Percentiles rank a stretch among this genome's conserved stretches.
phyloP scores from a whole-genome alignment of 169 alveolate species.

The Sarcocystis neurona region DNA sequence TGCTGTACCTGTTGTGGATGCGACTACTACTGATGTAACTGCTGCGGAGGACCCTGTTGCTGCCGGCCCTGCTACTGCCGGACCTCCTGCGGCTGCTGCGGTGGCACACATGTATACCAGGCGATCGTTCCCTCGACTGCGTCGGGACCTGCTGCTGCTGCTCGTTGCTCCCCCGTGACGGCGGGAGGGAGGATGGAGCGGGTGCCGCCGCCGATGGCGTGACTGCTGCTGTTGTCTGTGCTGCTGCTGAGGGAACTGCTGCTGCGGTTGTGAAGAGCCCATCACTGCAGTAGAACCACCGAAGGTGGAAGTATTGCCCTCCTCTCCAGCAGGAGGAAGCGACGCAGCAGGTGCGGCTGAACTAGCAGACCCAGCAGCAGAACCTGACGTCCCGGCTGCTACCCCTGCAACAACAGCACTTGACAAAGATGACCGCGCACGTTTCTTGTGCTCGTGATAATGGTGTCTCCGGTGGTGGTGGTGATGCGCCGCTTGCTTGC shows the following conservation, averaged over 20 bases:
- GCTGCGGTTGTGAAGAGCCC: neutral
- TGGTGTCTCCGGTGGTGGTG: conserved; percentile 3
- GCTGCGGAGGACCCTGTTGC: neutral
- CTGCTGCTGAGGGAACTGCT: neutral
- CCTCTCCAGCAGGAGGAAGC: too few species aligned
- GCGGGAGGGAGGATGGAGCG: conserved; percentile 3
- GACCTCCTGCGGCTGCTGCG: neutral
- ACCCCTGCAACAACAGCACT: neutral
- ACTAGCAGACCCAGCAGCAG: neutral
- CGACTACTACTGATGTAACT: conserved; percentile 1
- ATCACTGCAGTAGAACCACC: too few species aligned
- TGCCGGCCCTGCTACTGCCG: conserved; percentile 13
- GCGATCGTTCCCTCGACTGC: conserved; percentile 11
- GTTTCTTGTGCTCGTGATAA: conserved; percentile 3
- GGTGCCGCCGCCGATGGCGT: conserved; percentile 12
- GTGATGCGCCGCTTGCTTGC: neutral
- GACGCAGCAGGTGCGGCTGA: neutral
- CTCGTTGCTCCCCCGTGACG: conserved; percentile 9
- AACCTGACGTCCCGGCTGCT: neutral
- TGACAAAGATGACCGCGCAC: neutral
- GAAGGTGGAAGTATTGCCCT: too few species aligned
- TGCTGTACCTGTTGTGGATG: conserved; percentile 23
- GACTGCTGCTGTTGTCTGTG: conserved; percentile 9
- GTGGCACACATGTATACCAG: neutral
- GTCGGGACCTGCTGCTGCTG: conserved; percentile 2